phyloP scores from a whole-genome alignment of 257 asterid species.

The Coffea eugenioides region DNA sequence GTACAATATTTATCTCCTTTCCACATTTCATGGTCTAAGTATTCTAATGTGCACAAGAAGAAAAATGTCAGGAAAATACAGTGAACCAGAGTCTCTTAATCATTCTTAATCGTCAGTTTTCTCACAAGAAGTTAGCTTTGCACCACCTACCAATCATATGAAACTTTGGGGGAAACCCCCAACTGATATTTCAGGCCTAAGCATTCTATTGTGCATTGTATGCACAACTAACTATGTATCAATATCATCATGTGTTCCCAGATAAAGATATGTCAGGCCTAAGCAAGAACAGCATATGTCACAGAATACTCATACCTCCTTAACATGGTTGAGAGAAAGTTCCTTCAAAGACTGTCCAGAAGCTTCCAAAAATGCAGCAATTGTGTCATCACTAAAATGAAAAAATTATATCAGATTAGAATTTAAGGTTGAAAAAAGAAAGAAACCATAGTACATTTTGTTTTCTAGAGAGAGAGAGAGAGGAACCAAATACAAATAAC shows the following conservation, averaged over 20 bases:
- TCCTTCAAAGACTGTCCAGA: conserved; percentile 65
- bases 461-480: too few relatives aligned
- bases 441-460: background rate
- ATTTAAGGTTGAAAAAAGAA: background rate
- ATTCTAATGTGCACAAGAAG: background rate
- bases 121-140: background rate
- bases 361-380: conserved; percentile 79
- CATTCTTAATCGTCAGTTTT: background rate
- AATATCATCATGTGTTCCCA: background rate
- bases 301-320: conserved; percentile 41
- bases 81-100: too few relatives aligned
- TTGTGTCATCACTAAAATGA: conserved; percentile 61
- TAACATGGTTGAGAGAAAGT: conserved; percentile 56
- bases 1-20: too few relatives aligned
- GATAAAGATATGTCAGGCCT: background rate
- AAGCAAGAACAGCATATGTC: background rate
- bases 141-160: background rate
- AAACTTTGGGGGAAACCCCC: background rate
- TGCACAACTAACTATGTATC: background rate
- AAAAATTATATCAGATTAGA: background rate
- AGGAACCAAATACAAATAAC: too few relatives aligned
- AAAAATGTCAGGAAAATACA: background rate
- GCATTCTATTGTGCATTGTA: background rate
- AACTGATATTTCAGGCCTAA: background rate
- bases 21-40: background rate